phyloP scores from a whole-genome alignment of 2,329 filamentous ascomycete genomes.

The Sclerotiophoma versabilis region DNA sequence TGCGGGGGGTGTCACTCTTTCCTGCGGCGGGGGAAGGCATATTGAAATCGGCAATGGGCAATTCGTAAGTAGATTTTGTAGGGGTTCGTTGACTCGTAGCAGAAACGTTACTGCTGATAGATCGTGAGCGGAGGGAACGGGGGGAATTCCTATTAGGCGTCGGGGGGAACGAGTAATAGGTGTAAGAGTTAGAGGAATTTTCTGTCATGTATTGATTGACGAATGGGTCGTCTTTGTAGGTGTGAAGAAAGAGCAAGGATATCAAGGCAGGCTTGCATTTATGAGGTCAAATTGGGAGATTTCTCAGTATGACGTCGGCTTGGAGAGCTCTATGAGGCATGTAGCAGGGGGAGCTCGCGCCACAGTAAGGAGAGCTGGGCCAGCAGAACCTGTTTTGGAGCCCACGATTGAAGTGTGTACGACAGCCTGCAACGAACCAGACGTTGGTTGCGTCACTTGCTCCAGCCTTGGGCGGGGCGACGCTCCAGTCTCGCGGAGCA shows the following conservation, averaged over 20 bases:
- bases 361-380: slow-evolving; percentile 32
- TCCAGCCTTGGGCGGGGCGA: slow-evolving; percentile 44
- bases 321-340: slow-evolving; percentile 24
- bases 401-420: slow-evolving; percentile 32
- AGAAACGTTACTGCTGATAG: slow-evolving; percentile 49
- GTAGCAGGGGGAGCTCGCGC: slow-evolving; percentile 46
- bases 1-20: slow-evolving; percentile 58
- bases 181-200: slow-evolving; percentile 56
- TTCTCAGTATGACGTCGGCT: slow-evolving; percentile 46
- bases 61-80: slow-evolving; percentile 40
- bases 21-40: slow-evolving; percentile 62
- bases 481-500: slow-evolving; percentile 31
- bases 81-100: slow-evolving; percentile 40
- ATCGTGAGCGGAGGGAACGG: slow-evolving; percentile 47
- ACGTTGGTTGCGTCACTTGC: slow-evolving; percentile 47
- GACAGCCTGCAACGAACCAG: slow-evolving; percentile 33
- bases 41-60: slow-evolving; percentile 37
- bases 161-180: slow-evolving; percentile 60
- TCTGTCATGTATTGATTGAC: slow-evolving; percentile 57
- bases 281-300: slow-evolving; percentile 35
- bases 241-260: slow-evolving; percentile 22
- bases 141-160: slow-evolving; percentile 55
- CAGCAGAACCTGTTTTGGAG: slow-evolving; percentile 49
- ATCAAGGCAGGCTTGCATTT: slow-evolving; percentile 36
- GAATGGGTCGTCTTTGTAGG: slow-evolving; percentile 45